Conservation (phyloP, 768 basidiomycete species). For the Cubamyces lactineus region DNA sequence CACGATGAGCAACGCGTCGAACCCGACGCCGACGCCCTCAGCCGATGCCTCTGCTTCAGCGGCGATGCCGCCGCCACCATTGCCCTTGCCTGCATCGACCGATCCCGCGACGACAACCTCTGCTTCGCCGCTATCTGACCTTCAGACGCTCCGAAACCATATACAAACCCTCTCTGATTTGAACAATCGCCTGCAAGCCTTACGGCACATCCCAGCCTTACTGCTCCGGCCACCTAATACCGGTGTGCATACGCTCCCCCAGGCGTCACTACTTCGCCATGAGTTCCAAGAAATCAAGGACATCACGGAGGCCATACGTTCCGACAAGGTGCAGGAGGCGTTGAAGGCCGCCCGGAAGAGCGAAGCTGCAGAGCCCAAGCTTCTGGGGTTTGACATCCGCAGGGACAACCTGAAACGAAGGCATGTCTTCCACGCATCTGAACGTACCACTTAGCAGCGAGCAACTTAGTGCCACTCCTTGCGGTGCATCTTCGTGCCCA, state of each 20-base stretch:
- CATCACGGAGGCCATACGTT: constrained; percentile 50
- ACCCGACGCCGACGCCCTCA: neutral
- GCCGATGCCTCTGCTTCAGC: constrained; percentile 1
- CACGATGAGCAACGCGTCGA: constrained; percentile 18
- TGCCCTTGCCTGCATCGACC: neutral
- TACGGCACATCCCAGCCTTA: constrained; percentile 50
- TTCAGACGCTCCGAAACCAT: constrained; percentile 32
- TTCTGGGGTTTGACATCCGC: constrained; percentile 48
- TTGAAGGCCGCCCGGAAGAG: constrained; percentile 58
- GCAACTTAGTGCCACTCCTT: too few species aligned
- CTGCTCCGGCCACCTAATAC: constrained; percentile 45
- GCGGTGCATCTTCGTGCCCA: constrained; percentile 16
- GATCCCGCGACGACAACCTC: neutral
- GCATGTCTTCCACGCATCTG: constrained; percentile 40
- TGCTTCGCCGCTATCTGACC: constrained; percentile 13
- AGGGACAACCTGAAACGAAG: constrained; percentile 59
- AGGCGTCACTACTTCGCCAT: constrained; percentile 29
- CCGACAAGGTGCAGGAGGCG: constrained; percentile 61
- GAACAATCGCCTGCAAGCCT: constrained; percentile 44
- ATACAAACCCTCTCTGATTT: constrained; percentile 53
- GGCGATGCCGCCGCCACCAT: constrained; percentile 21
- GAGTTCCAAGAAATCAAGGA: constrained; percentile 45
- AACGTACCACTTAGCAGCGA: neutral
- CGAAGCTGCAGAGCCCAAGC: constrained; percentile 52
- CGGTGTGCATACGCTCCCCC: constrained; percentile 31